Conservation (phyloP, 305 asterid species). For the Solanum hybrid region DNA sequence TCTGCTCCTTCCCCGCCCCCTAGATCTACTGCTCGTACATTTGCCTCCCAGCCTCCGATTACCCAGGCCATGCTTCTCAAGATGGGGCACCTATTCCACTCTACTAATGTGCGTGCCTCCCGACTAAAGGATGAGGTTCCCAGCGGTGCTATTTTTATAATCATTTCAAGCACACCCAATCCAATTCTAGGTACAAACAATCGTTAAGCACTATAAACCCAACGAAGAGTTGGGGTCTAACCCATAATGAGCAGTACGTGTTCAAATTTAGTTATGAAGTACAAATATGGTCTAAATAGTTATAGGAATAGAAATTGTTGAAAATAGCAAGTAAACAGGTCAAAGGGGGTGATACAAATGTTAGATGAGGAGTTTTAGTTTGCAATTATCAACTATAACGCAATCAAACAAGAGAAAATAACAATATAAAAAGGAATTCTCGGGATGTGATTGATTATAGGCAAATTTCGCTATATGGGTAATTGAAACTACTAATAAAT, state of each 20-base stretch:
- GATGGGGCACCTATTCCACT: too few relatives aligned
- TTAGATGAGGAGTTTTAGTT: background rate
- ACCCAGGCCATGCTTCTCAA: too few relatives aligned
- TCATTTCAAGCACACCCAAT: background rate
- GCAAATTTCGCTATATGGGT: background rate
- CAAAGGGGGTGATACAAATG: background rate
- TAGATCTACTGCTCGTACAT: too few relatives aligned
- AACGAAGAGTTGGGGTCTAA: background rate
- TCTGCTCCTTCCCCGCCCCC: too few relatives aligned
- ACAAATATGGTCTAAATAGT: background rate
- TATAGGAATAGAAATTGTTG: background rate
- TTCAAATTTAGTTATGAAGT: background rate
- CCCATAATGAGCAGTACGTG: background rate
- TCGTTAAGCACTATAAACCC: background rate
- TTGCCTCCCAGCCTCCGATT: too few relatives aligned
- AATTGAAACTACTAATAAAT: background rate
- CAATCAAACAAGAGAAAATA: background rate
- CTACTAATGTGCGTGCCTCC: too few relatives aligned
- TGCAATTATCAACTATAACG: background rate
- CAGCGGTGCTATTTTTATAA: background rate
- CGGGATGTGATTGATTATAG: background rate
- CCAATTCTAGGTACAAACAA: background rate
- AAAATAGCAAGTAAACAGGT: background rate
- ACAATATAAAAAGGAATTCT: background rate
- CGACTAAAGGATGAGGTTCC: background rate